A percentile compares a stretch with the other conserved stretches of the same genome.
Conservation (phyloP, 106 monocot genomes). For the Platanthera guangdongensis region DNA sequence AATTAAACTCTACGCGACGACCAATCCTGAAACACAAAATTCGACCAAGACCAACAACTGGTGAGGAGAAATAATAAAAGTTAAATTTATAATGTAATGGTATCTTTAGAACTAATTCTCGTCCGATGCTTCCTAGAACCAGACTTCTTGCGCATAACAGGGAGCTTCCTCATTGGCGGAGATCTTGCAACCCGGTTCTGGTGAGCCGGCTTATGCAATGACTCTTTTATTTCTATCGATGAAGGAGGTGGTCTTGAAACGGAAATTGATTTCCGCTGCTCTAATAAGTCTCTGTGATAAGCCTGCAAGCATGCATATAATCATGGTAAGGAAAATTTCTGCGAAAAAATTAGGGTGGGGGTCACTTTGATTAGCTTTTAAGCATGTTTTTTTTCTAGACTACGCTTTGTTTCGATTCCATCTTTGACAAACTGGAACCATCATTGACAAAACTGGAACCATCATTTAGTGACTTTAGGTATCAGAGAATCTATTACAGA, state of each 20-base stretch:
- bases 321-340: too few relatives aligned
- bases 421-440: not conserved
- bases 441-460: too few relatives aligned
- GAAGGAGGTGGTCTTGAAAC: not conserved
- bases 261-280: conserved; percentile 4
- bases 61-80: not conserved
- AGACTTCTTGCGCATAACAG: not conserved
- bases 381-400: not conserved
- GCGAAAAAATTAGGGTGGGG: not conserved
- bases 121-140: not conserved
- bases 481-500: not conserved
- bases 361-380: not conserved
- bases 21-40: not conserved
- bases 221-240: not conserved
- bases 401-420: too few relatives aligned
- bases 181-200: not conserved
- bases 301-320: not conserved
- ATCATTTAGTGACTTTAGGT: too few relatives aligned
- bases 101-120: not conserved
- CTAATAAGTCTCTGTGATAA: conserved; percentile 10
- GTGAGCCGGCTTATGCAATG: not conserved
- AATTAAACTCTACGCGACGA: too few relatives aligned
- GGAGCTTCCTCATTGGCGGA: conserved; percentile 4
- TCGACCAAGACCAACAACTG: not conserved
- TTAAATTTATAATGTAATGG: too few relatives aligned